Evolutionary conservation across 75 land plant species (phyloP).

Genomic region (Cryptomeria japonica): DNA sequence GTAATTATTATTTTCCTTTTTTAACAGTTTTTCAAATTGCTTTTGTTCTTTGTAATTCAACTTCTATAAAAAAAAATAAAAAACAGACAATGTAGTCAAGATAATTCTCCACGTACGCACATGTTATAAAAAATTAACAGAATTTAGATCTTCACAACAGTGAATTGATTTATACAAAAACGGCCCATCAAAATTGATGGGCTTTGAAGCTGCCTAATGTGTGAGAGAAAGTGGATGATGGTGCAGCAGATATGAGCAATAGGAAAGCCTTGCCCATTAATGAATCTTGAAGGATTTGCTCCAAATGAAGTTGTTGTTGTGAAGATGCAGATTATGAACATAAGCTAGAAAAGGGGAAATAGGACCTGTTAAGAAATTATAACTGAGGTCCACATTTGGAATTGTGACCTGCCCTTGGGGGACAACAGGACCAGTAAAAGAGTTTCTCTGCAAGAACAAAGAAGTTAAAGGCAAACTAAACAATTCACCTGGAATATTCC

Average conservation of each 20-base stretch:
- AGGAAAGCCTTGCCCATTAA: slow-evolving; percentile 38
- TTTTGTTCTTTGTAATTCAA: too few relatives aligned
- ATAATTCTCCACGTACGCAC: neutral
- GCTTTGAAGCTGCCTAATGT: slow-evolving; percentile 26
- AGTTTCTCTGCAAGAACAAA: slow-evolving; percentile 65
- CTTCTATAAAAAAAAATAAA: too few relatives aligned
- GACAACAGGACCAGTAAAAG: slow-evolving; percentile 46
- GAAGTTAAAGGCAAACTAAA: slow-evolving; percentile 52
- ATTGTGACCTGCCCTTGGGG: slow-evolving; percentile 41
- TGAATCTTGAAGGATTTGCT: slow-evolving; percentile 58
- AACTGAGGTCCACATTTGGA: slow-evolving; percentile 69
- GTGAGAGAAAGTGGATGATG: slow-evolving; percentile 69
- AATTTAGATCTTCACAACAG: neutral
- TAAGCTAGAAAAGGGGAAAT: slow-evolving; percentile 49
- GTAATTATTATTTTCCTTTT: too few relatives aligned
- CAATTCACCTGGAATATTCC: slow-evolving; percentile 46
- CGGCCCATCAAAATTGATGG: neutral
- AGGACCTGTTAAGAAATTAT: slow-evolving; percentile 54
- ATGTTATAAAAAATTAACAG: neutral
- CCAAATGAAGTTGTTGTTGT: slow-evolving; percentile 75
- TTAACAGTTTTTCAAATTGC: too few relatives aligned
- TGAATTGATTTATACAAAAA: neutral
- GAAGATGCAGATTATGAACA: slow-evolving; percentile 65
- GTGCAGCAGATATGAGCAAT: slow-evolving; percentile 49
- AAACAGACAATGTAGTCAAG: neutral